These are phyloP conservation scores for Daldinia childiae DNA, from an alignment of 495 filamentous ascomycete genomes.

Conservation along the genomic window DNA sequence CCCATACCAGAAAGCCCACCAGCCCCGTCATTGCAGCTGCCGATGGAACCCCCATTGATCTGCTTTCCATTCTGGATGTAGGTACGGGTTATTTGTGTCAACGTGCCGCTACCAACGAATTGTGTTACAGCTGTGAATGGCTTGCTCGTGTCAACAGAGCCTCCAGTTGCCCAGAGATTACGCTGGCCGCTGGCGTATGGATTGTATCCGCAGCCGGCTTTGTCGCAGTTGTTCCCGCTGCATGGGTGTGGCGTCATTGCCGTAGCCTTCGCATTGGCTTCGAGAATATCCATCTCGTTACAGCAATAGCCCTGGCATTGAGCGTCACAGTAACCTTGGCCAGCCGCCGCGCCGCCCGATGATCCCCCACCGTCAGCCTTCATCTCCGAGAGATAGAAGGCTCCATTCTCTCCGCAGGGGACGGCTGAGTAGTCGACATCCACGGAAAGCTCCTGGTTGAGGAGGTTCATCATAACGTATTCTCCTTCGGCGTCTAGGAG, in stretches of 20 bases:
- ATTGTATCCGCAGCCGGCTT: conserved; percentile 67
- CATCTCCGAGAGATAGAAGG: conserved; percentile 69
- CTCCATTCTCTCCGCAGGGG: conserved; percentile 68
- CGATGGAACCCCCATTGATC: conserved; percentile 35
- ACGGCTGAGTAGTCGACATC: conserved; percentile 66
- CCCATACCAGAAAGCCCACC: conserved; percentile 43
- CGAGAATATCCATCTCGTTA: conserved; percentile 64
- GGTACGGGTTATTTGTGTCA: conserved; percentile 61
- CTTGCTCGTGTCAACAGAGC: conserved; percentile 61
- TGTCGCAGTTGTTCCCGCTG: conserved; percentile 59
- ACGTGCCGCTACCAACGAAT: conserved; percentile 61
- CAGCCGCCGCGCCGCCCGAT: conserved; percentile 62
- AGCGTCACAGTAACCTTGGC: conserved; percentile 69
- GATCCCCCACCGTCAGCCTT: conserved; percentile 57
- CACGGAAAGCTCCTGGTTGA: conserved; percentile 65
- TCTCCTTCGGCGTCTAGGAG: conserved; percentile 57
- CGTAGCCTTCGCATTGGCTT: conserved; percentile 63
- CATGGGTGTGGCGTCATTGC: conserved; percentile 62
- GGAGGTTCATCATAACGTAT: conserved; percentile 64
- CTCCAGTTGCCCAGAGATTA: conserved; percentile 61
- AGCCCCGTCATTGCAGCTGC: conserved; percentile 22
- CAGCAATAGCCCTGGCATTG: conserved; percentile 65
- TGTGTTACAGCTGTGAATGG: conserved; percentile 69
- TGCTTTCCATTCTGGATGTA: conserved; percentile 63
- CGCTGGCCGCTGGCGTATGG: conserved; percentile 62